Evolutionary conservation across 2,329 filamentous ascomycete genomes (phyloP), one percentile per base, ranked within the genome.

Genomic region (Cordyceps sp.): DNA sequence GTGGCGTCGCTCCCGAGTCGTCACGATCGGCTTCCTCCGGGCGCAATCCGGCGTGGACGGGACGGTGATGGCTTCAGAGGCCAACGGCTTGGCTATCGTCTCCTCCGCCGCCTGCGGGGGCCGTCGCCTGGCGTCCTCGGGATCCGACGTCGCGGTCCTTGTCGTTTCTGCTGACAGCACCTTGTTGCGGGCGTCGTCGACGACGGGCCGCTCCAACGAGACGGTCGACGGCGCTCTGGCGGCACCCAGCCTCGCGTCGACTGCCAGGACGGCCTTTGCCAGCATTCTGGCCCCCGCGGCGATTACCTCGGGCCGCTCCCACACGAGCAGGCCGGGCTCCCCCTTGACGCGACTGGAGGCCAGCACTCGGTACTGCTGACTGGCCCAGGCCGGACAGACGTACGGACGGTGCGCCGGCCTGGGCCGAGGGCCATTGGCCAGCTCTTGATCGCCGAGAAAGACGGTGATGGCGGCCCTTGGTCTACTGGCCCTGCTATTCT

Each of bases 381-480:
- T 57, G 0, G 54, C 65, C 65, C 65, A 69, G n/a, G 48, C 51
- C 1, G 64, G 62, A 29, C 62, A 67, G 2, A 51, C 49, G 35
- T 68, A 66, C n/a, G n/a, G n/a, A n/a, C n/a, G n/a, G n/a, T n/a
- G n/a, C n/a, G n/a, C n/a, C n/a, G n/a, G n/a, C n/a, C n/a, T n/a
- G n/a, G n/a, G n/a, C n/a, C n/a, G n/a, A n/a, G n/a, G n/a, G n/a
- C n/a, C n/a, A n/a, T n/a, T n/a, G n/a, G n/a, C n/a, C n/a, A n/a
- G n/a, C n/a, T n/a, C 23, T 1, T 49, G 49, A 8, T 54, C 47
- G 4, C 55, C 59, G 0, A 57, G 43, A 36, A 67, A 67, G 3
- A 68, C 57, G 0, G 64, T 69, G 16, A 69, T 49, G 3, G 52
- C 57, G 7, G 64, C 51, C 31, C 42, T 58, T 2, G 61, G 55